phyloP scores from a whole-genome alignment of 2,329 filamentous ascomycete species.

The Alternaria viburni region DNA sequence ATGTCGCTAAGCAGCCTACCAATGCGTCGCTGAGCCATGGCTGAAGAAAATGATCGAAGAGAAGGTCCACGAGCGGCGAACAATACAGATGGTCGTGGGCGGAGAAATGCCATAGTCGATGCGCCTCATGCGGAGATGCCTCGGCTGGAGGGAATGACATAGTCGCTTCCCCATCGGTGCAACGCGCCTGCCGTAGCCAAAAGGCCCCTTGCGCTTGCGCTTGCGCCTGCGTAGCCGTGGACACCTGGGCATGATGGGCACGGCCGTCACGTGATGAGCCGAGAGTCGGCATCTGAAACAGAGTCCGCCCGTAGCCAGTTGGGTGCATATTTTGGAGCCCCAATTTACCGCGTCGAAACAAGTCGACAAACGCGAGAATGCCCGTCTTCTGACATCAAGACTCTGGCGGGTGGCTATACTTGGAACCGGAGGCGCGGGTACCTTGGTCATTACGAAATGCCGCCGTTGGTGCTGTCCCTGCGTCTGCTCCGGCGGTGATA shows the following conservation, averaged over 20 bases:
- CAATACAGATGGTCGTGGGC: conserved; percentile 10
- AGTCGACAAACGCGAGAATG: background rate
- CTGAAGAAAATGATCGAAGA: conserved; percentile 15
- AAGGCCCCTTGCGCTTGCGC: background rate
- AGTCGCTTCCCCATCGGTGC: conserved; percentile 9
- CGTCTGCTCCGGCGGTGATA: conserved; percentile 13
- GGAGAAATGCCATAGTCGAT: conserved; percentile 15
- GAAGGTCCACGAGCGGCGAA: background rate
- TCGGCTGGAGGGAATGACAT: conserved; percentile 22
- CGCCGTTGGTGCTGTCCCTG: conserved; percentile 19
- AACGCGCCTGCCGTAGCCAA: conserved; percentile 14
- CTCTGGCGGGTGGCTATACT: background rate
- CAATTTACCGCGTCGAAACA: conserved; percentile 2
- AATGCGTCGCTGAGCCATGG: conserved; percentile 42
- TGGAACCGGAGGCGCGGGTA: conserved; percentile 6
- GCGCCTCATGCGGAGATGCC: conserved; percentile 4
- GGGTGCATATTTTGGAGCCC: conserved; percentile 17
- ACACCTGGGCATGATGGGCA: background rate
- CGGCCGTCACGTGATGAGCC: conserved; percentile 1
- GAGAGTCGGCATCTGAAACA: conserved; percentile 13
- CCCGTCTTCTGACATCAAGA: background rate
- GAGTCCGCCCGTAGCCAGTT: conserved; percentile 19
- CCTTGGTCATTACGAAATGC: conserved; percentile 3
- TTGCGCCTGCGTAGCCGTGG: background rate
- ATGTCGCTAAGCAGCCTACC: conserved; percentile 29